Percentiles rank a stretch among this genome's conserved stretches.
Evolutionary conservation across 139 green algal species (phyloP).

Genomic region (Coelastrella sp.): DNA sequence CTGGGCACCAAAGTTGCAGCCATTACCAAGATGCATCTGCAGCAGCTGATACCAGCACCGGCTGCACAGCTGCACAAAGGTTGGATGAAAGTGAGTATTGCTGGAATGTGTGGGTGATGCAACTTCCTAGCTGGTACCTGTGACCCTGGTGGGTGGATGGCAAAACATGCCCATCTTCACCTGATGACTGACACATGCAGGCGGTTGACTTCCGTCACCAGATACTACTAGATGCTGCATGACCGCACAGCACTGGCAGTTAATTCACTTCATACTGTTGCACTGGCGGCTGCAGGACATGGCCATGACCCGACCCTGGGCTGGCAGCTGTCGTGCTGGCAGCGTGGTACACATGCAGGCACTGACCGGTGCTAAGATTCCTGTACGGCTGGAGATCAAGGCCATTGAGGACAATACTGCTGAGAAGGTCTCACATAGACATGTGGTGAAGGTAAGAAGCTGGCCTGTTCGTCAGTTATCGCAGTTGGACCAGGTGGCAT

Average conservation of each 20-base stretch:
- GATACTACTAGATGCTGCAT: no score
- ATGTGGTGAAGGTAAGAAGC: slow-evolving; percentile 1
- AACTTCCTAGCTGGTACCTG: not conserved
- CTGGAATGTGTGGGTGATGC: not conserved
- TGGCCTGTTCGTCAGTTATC: no score
- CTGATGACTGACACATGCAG: not conserved
- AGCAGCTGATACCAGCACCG: slow-evolving; percentile 53
- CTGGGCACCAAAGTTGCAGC: slow-evolving; percentile 41
- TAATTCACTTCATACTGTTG: no score
- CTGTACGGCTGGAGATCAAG: slow-evolving; percentile 21
- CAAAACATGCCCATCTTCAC: no score
- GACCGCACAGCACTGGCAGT: no score
- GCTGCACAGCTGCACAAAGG: slow-evolving; percentile 52
- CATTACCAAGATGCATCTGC: slow-evolving; percentile 41
- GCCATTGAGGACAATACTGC: not conserved
- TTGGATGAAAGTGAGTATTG: slow-evolving; percentile 50
- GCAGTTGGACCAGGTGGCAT: not conserved
- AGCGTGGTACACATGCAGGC: slow-evolving; percentile 21
- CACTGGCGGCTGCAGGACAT: not conserved
- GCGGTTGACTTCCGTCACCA: no score
- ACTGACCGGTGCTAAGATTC: not conserved
- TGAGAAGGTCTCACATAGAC: not conserved
- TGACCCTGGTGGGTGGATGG: not conserved
- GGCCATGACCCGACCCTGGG: not conserved
- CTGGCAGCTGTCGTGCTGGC: slow-evolving; percentile 25